Evolutionary conservation across 179 eudicot species (phyloP).

Genomic region (Beta macrorhiza): DNA sequence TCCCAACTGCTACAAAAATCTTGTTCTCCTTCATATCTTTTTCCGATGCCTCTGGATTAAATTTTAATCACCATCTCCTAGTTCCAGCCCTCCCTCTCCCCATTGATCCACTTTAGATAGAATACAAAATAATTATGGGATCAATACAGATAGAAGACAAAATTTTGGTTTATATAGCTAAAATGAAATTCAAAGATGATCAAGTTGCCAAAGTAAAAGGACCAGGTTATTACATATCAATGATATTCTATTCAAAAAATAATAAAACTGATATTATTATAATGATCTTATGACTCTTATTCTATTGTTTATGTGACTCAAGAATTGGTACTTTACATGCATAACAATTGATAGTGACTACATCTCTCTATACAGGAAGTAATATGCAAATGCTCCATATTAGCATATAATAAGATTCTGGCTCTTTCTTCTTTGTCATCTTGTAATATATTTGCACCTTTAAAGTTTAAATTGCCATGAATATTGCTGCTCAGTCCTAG

Average conservation of each 20-base stretch:
- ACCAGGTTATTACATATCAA: too few species aligned
- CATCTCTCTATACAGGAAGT: slow-evolving; percentile 24
- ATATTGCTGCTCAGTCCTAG: slow-evolving; percentile 38
- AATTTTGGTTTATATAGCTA: background rate
- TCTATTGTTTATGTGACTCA: background rate
- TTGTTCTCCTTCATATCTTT: background rate
- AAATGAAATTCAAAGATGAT: background rate
- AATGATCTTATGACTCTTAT: background rate
- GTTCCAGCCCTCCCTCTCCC: too few species aligned
- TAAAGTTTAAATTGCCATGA: slow-evolving; percentile 62
- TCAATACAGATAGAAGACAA: background rate
- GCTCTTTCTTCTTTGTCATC: slow-evolving; percentile 38
- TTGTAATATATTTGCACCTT: slow-evolving; percentile 47
- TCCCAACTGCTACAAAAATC: slow-evolving; percentile 22
- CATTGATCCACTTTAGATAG: too few species aligned
- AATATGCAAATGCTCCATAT: slow-evolving; percentile 63
- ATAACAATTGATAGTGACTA: too few species aligned
- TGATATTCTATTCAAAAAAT: too few species aligned
- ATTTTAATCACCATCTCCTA: too few species aligned
- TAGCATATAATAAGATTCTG: slow-evolving; percentile 25
- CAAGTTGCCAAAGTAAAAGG: background rate
- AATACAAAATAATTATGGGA: background rate
- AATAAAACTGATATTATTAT: background rate
- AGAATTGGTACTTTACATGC: slow-evolving; percentile 30
- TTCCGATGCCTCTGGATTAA: too few species aligned